Base-by-base conservation (phyloP, 208 protist species). In the Leishmania turanica region DNA sequence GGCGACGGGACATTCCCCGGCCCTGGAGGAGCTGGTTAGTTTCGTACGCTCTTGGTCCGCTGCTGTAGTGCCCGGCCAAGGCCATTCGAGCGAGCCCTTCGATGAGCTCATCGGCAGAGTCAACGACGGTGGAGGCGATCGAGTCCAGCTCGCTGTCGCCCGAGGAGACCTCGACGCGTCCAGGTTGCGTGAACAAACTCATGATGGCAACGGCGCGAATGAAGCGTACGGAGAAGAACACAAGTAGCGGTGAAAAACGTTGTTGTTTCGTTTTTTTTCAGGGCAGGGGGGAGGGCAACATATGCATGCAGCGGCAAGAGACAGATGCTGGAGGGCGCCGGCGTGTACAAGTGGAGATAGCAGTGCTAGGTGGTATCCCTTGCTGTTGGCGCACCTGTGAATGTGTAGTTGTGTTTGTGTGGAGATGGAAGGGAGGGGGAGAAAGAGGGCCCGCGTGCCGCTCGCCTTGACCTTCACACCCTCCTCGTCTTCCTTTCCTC, bases 131-230 rank as follows among this genome's bases (percentile, higher is more conserved):
- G 77, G 81, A 85, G 79, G 79, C 83, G 62, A 72, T 49, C 77
- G 81, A 76, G 76, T 87, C 69, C 45, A 73, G 58, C 60, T 85
- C 81, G 73, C 83, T 85, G 75, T 87, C 85, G 65, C 40, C 80
- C 34, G 73, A 82, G 73, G 87, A 88, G 4, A 94, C 77, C 31
- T 84, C 83, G n/a, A 94, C 75, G 9, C 77, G 70, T 1, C 75
- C 70, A 7, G 78, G 87, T 31, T 87, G 72, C 31, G 86, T 88
- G 42, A 89, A 87, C n/a, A 94, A 82, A 80, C 88, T 94, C 91
- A 94, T 94, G 8, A 7, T 31, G n/a, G 3, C 37, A 51, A 11
- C 31, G 47, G 34, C 1, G 2, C n/a, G 34, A 47, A 40, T 15
- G 42, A 62, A 47, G 51, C 15, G 53, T 58, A 42, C 47, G 31